phyloP scores from a whole-genome alignment of 2,329 filamentous ascomycete genomes.

The Thelonectria blattea region DNA sequence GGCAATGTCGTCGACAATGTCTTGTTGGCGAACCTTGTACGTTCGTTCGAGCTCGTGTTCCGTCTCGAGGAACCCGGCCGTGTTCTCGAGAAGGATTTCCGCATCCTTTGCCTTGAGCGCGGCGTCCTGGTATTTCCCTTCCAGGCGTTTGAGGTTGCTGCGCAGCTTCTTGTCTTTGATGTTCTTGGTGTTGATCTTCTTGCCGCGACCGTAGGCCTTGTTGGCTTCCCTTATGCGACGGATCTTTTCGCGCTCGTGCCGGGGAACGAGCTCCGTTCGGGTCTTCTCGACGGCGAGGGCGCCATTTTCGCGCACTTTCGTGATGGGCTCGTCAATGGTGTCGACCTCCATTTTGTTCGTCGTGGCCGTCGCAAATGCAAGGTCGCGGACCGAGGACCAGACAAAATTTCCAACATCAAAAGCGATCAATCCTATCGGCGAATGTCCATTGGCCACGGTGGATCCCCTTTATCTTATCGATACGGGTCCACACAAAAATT shows the following conservation, averaged over 20 bases:
- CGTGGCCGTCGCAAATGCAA: slow-evolving; percentile 24
- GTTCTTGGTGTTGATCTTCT: slow-evolving; percentile 71
- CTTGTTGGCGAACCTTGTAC: slow-evolving; percentile 89
- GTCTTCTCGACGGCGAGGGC: slow-evolving; percentile 56
- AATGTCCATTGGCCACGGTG: slow-evolving; percentile 32
- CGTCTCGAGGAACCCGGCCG: slow-evolving; percentile 83
- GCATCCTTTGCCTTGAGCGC: slow-evolving; percentile 88
- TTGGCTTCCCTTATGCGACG: slow-evolving; percentile 68
- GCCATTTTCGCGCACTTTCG: slow-evolving; percentile 56
- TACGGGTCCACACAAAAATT: slow-evolving; percentile 46
- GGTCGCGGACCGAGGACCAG: slow-evolving; percentile 29
- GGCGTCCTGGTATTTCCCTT: slow-evolving; percentile 83
- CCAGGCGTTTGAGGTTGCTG: slow-evolving; percentile 77
- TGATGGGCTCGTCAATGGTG: slow-evolving; percentile 43
- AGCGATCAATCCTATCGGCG: slow-evolving; percentile 35
- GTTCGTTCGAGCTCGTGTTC: slow-evolving; percentile 90
- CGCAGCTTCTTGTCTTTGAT: slow-evolving; percentile 92
- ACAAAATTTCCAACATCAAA: slow-evolving; percentile 45
- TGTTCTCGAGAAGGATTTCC: slow-evolving; percentile 90
- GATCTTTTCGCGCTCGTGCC: slow-evolving; percentile 56
- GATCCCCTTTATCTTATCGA: slow-evolving; percentile 42
- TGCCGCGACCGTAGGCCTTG: slow-evolving; percentile 83
- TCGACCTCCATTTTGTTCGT: slow-evolving; percentile 47
- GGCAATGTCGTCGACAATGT: slow-evolving; percentile 76
- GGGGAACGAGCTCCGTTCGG: slow-evolving; percentile 59